phyloP scores from a whole-genome alignment of 1,139 yeast genomes.

The Sugiyamaella novakii region DNA sequence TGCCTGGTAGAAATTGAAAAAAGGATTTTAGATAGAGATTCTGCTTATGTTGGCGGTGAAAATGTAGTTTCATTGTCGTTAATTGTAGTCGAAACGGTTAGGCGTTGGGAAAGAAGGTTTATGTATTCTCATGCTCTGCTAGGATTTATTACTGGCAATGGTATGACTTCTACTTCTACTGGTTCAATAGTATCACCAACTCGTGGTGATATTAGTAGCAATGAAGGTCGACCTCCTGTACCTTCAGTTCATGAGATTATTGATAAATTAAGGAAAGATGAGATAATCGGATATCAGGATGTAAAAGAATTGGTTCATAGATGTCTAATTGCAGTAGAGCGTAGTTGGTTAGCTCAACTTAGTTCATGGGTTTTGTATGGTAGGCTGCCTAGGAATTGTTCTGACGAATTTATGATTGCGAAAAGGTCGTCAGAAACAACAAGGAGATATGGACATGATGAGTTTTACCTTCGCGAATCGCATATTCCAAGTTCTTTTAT shows the following conservation, averaged over 20 bases:
- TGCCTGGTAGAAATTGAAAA: slow-evolving; percentile 29
- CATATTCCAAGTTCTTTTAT: slow-evolving; percentile 25
- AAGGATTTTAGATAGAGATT: slow-evolving; percentile 28
- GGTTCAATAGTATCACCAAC: not conserved
- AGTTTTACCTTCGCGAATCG: slow-evolving; percentile 19
- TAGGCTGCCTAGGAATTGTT: slow-evolving; percentile 23
- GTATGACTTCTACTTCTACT: too few species aligned
- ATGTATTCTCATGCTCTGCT: slow-evolving; percentile 27
- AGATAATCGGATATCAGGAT: slow-evolving; percentile 30
- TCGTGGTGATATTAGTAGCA: not conserved
- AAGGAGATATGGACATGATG: slow-evolving; percentile 1
- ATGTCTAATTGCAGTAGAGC: slow-evolving; percentile 31
- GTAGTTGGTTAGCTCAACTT: slow-evolving; percentile 33
- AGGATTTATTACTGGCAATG: slow-evolving; percentile 19
- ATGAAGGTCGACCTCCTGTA: slow-evolving; percentile 1
- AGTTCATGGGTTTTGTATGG: slow-evolving; percentile 38
- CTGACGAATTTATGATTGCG: slow-evolving; percentile 28
- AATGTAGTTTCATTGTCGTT: slow-evolving; percentile 30
- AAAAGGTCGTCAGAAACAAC: not conserved
- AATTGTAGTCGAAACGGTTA: slow-evolving; percentile 28
- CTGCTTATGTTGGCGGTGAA: slow-evolving; percentile 34
- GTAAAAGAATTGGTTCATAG: slow-evolving; percentile 26
- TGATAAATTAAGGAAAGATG: slow-evolving; percentile 24
- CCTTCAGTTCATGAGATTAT: slow-evolving; percentile 27
- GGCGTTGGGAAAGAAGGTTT: slow-evolving; percentile 31